Conservation (phyloP, 345 rosid species). For the Acer campestre region DNA sequence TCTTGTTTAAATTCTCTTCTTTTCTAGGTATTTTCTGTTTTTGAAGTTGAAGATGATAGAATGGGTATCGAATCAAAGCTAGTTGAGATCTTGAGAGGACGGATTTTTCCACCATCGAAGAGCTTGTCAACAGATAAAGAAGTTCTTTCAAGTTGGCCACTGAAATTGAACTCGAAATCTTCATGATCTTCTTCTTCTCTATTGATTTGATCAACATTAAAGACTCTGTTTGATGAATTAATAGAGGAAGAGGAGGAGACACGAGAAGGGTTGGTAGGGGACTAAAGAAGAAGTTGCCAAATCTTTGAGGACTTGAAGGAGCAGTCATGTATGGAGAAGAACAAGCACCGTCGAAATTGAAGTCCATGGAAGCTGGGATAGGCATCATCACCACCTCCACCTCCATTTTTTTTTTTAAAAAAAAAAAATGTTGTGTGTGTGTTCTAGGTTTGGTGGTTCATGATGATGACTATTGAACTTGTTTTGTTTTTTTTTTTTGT, state of each 20-base stretch:
- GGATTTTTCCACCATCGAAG: constrained; percentile 83
- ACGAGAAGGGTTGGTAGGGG: constrained; percentile 72
- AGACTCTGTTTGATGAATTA: constrained; percentile 4
- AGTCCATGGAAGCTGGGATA: constrained; percentile 37
- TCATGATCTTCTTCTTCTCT: constrained; percentile 32
- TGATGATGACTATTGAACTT: no score
- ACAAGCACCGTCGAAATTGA: constrained; percentile 76
- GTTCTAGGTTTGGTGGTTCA: no score
- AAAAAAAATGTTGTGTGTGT: no score
- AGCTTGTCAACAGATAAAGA: constrained; percentile 89
- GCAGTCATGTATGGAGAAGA: constrained; percentile 98
- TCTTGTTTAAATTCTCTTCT: constrained; percentile 36
- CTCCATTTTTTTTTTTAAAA: constrained; percentile 29
- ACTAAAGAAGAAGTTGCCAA: constrained; percentile 59
- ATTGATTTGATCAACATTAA: not conserved
- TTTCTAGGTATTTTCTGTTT: constrained; percentile 20
- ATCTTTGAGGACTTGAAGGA: constrained; percentile 87
- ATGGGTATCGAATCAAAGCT: constrained; percentile 35
- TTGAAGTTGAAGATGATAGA: constrained; percentile 41
- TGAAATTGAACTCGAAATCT: constrained; percentile 80
- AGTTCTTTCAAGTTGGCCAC: constrained; percentile 66
- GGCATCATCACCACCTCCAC: constrained; percentile 49
- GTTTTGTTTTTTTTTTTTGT: no score
- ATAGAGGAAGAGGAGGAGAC: constrained; percentile 22
- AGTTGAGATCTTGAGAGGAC: constrained; percentile 61